A percentile compares a stretch with the other conserved stretches of the same genome.
Conservation (phyloP, 1,284 basidiomycete genomes). For the Paramarasmius palmivorus region DNA sequence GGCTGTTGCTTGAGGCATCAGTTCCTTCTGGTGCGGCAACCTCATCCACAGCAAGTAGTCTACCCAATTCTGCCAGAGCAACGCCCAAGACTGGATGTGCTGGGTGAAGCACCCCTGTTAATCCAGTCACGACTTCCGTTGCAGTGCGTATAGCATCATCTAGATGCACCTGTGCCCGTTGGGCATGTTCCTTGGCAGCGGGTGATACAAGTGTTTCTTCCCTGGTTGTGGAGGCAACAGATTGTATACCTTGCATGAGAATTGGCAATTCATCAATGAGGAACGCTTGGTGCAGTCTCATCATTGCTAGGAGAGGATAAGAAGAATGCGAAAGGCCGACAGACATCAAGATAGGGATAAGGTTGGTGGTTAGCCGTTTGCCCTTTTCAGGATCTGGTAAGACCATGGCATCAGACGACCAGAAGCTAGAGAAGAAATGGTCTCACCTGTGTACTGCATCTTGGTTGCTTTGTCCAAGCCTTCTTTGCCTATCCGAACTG, state of each 20-base stretch:
- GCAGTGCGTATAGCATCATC: conserved; percentile 66
- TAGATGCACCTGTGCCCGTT: conserved; percentile 45
- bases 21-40: conserved; percentile 30
- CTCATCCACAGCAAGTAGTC: conserved; percentile 78
- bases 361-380: conserved; percentile 59
- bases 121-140: conserved; percentile 56
- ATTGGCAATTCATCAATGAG: conserved; percentile 53
- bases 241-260: conserved; percentile 12
- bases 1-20: conserved; percentile 7
- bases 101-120: conserved; percentile 51
- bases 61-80: conserved; percentile 79
- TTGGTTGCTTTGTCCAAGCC: conserved; percentile 68
- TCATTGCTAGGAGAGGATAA: conserved; percentile 77
- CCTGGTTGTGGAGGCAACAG: conserved; percentile 16
- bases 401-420: neutral
- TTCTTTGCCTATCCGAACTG: conserved; percentile 65
- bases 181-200: conserved; percentile 9
- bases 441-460: conserved; percentile 56
- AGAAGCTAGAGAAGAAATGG: conserved; percentile 3
- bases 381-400: conserved; percentile 55
- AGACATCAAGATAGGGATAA: conserved; percentile 61
- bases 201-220: conserved; percentile 21
- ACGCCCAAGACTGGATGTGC: conserved; percentile 84
- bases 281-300: conserved; percentile 67
- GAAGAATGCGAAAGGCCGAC: conserved; percentile 58